phyloP scores from a whole-genome alignment of 805 yeast genomes.

The Spencermartinsiella europaea region DNA sequence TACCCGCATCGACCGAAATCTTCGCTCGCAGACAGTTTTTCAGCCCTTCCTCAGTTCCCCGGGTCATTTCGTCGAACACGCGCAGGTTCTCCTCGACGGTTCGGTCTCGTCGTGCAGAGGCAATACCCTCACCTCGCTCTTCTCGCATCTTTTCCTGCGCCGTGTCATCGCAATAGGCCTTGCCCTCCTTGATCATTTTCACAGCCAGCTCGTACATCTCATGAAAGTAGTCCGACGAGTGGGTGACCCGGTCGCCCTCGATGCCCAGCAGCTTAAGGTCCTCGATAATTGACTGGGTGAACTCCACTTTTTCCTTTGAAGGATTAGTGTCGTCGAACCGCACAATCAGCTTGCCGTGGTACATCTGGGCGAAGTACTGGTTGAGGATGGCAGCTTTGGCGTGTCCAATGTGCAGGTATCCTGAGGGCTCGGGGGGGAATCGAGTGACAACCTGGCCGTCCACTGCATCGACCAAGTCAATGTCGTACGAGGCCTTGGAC shows the following conservation, averaged over 20 bases:
- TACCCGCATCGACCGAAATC: slow-evolving; percentile 83
- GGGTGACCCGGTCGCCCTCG: slow-evolving; percentile 83
- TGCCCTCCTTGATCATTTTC: slow-evolving; percentile 86
- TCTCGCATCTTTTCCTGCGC: slow-evolving; percentile 94
- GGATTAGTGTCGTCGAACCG: slow-evolving; percentile 99
- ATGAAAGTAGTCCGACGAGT: slow-evolving; percentile 91
- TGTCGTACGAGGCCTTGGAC: slow-evolving; percentile 93
- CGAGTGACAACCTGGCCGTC: slow-evolving; percentile 96
- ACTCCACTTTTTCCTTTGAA: slow-evolving; percentile 90
- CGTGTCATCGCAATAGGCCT: slow-evolving; percentile 97
- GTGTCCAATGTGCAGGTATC: slow-evolving; percentile 98
- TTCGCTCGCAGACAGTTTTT: slow-evolving; percentile 95
- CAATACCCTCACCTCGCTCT: slow-evolving; percentile 96
- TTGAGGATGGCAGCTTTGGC: slow-evolving; percentile 97
- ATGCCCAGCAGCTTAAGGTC: slow-evolving; percentile 88
- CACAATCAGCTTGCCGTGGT: slow-evolving; percentile 93
- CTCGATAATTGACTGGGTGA: slow-evolving; percentile 88
- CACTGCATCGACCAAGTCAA: slow-evolving; percentile 84
- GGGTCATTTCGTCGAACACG: slow-evolving; percentile 88
- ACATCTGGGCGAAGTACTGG: slow-evolving; percentile 92
- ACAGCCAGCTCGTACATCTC: slow-evolving; percentile 84
- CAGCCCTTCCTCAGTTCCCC: slow-evolving; percentile 88
- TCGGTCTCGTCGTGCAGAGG: slow-evolving; percentile 88
- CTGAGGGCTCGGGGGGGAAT: slow-evolving; percentile 99
- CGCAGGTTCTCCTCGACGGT: slow-evolving; percentile 85